A percentile compares a stretch with the other conserved stretches of the same genome.
These are phyloP conservation scores for Collariella sp. DNA, from an alignment of 495 filamentous ascomycete genomes.

Conservation along the genomic window DNA sequence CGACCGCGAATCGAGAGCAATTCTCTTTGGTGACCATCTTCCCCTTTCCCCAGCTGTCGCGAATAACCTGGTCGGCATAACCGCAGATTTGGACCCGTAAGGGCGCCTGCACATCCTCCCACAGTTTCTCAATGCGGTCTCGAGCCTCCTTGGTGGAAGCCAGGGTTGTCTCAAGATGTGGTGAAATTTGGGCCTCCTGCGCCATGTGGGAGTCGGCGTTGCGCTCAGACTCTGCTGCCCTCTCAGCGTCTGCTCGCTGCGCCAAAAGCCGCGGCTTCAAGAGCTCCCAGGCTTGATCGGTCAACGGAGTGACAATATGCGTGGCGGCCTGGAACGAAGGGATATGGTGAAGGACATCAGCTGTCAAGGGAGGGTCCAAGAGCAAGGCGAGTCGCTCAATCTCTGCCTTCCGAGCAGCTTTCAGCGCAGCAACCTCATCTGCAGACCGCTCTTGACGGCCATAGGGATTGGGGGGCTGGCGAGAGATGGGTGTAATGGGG, in stretches of 20 bases:
- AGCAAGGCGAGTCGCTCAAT: slow-evolving; percentile 58
- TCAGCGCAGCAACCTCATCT: slow-evolving; percentile 44
- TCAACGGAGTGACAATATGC: slow-evolving; percentile 54
- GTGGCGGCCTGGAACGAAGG: slow-evolving; percentile 61
- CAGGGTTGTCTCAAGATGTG: slow-evolving; percentile 20
- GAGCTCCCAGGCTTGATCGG: slow-evolving; percentile 55
- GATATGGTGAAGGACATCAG: slow-evolving; percentile 53
- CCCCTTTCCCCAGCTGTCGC: slow-evolving; percentile 49
- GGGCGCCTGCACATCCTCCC: slow-evolving; percentile 59
- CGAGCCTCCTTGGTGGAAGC: slow-evolving; percentile 45
- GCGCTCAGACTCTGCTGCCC: slow-evolving; percentile 39
- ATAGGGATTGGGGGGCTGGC: background rate
- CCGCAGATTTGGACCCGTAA: slow-evolving; percentile 49
- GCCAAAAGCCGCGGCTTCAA: slow-evolving; percentile 55
- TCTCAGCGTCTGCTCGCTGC: slow-evolving; percentile 53
- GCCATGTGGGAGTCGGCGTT: slow-evolving; percentile 32
- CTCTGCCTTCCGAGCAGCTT: slow-evolving; percentile 51
- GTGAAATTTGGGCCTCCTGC: slow-evolving; percentile 26
- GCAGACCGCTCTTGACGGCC: slow-evolving; percentile 33
- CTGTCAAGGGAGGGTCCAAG: slow-evolving; percentile 52
- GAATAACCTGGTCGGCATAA: slow-evolving; percentile 58
- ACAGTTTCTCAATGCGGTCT: slow-evolving; percentile 52
- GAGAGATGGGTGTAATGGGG: background rate
- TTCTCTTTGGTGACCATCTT: slow-evolving; percentile 48
- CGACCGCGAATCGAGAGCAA: slow-evolving; percentile 55